Base-by-base conservation (phyloP, 257 asterid genomes). In the Salvia rosmarinus region DNA sequence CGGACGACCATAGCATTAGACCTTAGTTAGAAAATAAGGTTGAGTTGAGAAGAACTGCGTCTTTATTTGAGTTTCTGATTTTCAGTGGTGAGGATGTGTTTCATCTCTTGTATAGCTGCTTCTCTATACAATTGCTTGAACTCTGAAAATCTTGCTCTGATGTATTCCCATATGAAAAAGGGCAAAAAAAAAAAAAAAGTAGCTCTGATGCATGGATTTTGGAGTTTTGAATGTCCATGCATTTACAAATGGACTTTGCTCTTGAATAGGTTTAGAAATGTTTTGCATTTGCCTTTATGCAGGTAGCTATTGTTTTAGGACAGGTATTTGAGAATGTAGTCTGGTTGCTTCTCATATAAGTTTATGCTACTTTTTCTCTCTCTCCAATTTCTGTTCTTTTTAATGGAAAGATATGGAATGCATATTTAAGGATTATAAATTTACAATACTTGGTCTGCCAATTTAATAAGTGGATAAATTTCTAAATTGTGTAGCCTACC, bases 1-100 rank as follows among this genome's bases (percentile, higher is more conserved):
- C 93, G 2, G 97, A 88, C 73, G 84, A 90, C 63, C 81, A 40
- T 56, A 46, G 63, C 67, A 28, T 40, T 35, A 77, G 74, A 74
- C 62, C 75, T 61, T 83, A 82, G 81, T 68, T 71, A 60, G 59
- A 40, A 44, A 13, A 19, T 44, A 28, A 64, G 35, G 13, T 67
- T 56, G 42, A 59, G 43, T 25, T 43, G 32, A 52, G 54, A 60
- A 37, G 47, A 25, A 20, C 14, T 47, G n/a, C 13, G 50, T 21
- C 59, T 71, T 56, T 55, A 23, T 14, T 39, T 34, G 47, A 55
- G 62, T 46, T 55, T 47, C 30, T 40, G 57, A 21, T 23, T 39
- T 42, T 42, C 58, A 19, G 30, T 9, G 32, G 52, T 12, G 28
- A 35, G 17, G 19, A n/a, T 40, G 19, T 13, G 16, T 40, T 32